Conservation (phyloP, 2,329 filamentous ascomycete genomes). For the Stagonosporopsis rhizophila region DNA sequence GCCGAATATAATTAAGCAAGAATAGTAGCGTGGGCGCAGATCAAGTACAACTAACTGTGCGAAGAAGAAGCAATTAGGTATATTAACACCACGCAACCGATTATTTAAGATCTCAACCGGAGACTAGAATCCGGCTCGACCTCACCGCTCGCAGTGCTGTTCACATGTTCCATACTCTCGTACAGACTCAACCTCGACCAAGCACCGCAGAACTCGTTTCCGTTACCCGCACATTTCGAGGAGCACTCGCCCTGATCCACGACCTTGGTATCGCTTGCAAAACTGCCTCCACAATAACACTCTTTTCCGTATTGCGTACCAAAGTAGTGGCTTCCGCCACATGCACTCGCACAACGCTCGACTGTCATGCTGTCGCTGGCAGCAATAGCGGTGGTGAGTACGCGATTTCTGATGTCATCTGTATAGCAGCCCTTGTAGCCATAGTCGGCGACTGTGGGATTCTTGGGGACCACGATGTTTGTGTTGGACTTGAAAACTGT, state of each 20-base stretch:
- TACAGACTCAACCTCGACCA: slow-evolving; percentile 29
- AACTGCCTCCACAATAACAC: slow-evolving; percentile 29
- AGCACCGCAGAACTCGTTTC: slow-evolving; percentile 28
- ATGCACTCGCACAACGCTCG: slow-evolving; percentile 22
- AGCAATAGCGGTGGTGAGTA: slow-evolving; percentile 12
- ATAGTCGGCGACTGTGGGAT: slow-evolving; percentile 24
- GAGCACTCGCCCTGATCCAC: slow-evolving; percentile 28
- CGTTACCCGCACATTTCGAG: slow-evolving; percentile 25
- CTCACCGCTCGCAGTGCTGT: slow-evolving; percentile 12
- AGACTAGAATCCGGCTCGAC: slow-evolving; percentile 4
- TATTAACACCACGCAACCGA: not conserved
- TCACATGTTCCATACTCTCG: slow-evolving; percentile 45
- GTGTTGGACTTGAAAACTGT: slow-evolving; percentile 28
- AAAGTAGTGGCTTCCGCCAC: slow-evolving; percentile 20
- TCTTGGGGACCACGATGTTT: slow-evolving; percentile 7
- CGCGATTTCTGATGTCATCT: slow-evolving; percentile 24
- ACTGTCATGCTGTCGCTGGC: slow-evolving; percentile 22
- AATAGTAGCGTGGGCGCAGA: not conserved
- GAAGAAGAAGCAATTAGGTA: not conserved
- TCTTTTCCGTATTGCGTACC: slow-evolving; percentile 28
- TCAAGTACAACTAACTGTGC: not conserved
- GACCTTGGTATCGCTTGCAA: slow-evolving; percentile 14
- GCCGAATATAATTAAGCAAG: not conserved
- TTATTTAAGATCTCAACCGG: not conserved
- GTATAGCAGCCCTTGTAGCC: slow-evolving; percentile 34